Conservation (phyloP, 2,329 filamentous ascomycete genomes). For the Alternaria gansuensis region DNA sequence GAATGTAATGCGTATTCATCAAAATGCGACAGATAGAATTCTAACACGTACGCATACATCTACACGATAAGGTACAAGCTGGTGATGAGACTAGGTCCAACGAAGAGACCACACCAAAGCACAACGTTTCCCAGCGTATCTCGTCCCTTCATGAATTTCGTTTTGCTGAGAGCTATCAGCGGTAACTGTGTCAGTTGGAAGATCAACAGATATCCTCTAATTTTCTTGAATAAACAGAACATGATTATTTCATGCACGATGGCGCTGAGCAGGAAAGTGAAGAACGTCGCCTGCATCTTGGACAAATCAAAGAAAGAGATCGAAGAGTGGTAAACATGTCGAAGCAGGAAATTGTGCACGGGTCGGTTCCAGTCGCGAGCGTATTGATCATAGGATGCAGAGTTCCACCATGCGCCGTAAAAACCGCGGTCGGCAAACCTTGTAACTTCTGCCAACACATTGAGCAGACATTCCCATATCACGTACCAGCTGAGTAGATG, state of each 20-base stretch:
- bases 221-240: slow-evolving; percentile 81
- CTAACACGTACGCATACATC: neutral
- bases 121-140: slow-evolving; percentile 74
- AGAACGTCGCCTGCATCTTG: slow-evolving; percentile 74
- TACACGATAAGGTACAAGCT: slow-evolving; percentile 62
- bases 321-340: slow-evolving; percentile 81
- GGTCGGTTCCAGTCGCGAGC: slow-evolving; percentile 84
- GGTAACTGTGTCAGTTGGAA: slow-evolving; percentile 79
- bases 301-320: slow-evolving; percentile 77
- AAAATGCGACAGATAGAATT: neutral
- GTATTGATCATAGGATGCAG: slow-evolving; percentile 75
- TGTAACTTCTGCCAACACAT: slow-evolving; percentile 79
- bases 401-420: slow-evolving; percentile 64
- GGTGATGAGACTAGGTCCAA: slow-evolving; percentile 72
- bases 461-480: slow-evolving; percentile 75
- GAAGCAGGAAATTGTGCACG: slow-evolving; percentile 78
- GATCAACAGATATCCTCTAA: slow-evolving; percentile 76
- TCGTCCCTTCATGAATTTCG: slow-evolving; percentile 69
- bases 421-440: slow-evolving; percentile 80
- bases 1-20: neutral
- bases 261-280: slow-evolving; percentile 77
- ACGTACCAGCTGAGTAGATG: slow-evolving; percentile 82
- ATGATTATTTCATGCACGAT: slow-evolving; percentile 79
- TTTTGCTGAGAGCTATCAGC: slow-evolving; percentile 72
- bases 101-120: slow-evolving; percentile 82